Percentiles rank a stretch among this genome's conserved stretches.
Evolutionary conservation across 208 protist genomes (phyloP).

Genomic region (Acanthamoeba sp.): DNA sequence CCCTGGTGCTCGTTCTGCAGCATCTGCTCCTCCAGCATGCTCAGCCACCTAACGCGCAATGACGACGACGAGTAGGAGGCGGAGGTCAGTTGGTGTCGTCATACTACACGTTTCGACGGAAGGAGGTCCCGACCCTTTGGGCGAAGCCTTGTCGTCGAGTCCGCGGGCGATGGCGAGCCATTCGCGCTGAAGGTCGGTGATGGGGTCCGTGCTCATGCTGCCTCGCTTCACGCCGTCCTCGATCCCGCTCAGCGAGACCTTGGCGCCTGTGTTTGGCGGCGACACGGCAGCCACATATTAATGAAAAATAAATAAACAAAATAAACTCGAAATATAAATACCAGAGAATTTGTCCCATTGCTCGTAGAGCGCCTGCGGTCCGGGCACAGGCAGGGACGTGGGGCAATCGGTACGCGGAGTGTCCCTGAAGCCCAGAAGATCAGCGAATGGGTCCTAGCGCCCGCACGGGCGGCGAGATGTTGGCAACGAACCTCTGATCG

Average conservation of each 20-base stretch:
- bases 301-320: no score
- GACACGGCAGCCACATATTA: no score
- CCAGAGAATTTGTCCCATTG: not conserved
- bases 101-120: no score
- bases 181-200: constrained; percentile 45
- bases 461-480: not conserved
- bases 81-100: no score
- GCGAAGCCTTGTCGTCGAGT: not conserved
- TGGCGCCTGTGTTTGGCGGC: not conserved
- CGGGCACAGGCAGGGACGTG: not conserved
- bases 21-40: not conserved
- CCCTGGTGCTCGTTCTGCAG: constrained; percentile 41
- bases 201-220: not conserved
- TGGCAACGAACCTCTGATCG: not conserved
- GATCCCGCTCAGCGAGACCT: not conserved
- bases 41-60: not conserved
- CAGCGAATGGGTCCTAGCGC: not conserved
- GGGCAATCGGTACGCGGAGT: constrained; percentile 54
- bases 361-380: not conserved
- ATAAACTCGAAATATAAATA: not conserved
- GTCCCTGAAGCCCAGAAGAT: not conserved
- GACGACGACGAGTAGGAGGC: no score
- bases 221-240: not conserved
- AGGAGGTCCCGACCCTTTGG: not conserved
- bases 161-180: not conserved